These are phyloP conservation scores for Elongisporangium anandrum DNA, from an alignment of 352 stramenopile genomes.

Conservation along the genomic window DNA sequence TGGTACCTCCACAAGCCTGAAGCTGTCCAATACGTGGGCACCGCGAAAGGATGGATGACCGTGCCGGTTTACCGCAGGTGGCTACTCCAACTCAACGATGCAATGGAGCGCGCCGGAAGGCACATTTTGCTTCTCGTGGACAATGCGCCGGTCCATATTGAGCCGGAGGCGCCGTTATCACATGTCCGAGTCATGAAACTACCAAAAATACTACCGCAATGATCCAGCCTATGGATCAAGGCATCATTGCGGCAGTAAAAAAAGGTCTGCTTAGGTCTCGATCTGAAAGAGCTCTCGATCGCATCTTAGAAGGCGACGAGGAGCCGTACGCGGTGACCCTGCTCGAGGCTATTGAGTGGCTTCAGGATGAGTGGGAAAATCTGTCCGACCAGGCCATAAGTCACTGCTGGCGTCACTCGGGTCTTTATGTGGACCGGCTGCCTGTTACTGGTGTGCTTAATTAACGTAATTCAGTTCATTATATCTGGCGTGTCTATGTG, in stretches of 20 bases:
- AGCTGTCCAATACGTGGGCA: not conserved
- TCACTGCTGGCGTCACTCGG: not conserved
- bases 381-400: not conserved
- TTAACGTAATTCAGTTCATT: not conserved
- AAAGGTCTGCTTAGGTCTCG: not conserved
- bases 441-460: not conserved
- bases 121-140: conserved; percentile 1
- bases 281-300: not conserved
- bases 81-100: not conserved
- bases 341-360: not conserved
- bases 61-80: not conserved
- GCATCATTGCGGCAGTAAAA: not conserved
- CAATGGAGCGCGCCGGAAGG: not conserved
- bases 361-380: not conserved
- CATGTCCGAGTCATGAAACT: too few species aligned
- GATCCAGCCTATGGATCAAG: not conserved
- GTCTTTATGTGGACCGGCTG: not conserved
- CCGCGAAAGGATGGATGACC: conserved; percentile 2
- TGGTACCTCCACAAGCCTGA: not conserved
- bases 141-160: not conserved
- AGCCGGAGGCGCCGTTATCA: not conserved
- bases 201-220: not conserved
- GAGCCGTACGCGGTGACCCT: not conserved
- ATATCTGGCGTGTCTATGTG: too few species aligned
- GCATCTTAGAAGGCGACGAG: not conserved